Percentiles rank a stretch among this genome's conserved stretches.
phyloP scores from a whole-genome alignment of 2,329 filamentous ascomycete genomes.

The Aotearoamyces nothofagi region DNA sequence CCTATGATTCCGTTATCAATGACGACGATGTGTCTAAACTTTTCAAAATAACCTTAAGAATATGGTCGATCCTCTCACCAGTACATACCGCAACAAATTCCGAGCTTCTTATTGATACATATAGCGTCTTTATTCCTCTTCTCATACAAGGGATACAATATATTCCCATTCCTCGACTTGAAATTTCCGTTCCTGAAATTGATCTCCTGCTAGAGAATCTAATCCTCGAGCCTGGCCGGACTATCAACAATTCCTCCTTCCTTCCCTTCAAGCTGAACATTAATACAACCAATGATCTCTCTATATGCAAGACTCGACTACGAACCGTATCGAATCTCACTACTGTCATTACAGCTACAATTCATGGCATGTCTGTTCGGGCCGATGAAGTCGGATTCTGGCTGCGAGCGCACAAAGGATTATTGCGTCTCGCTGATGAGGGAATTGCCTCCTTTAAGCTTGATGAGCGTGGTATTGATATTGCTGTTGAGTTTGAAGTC shows the following conservation, averaged over 20 bases:
- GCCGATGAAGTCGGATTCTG: slow-evolving; percentile 86
- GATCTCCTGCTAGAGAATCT: slow-evolving; percentile 84
- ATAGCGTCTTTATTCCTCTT: slow-evolving; percentile 70
- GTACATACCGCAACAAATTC: slow-evolving; percentile 46
- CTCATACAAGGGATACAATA: slow-evolving; percentile 68
- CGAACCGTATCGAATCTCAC: slow-evolving; percentile 46
- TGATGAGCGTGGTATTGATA: slow-evolving; percentile 75
- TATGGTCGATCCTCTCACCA: slow-evolving; percentile 57
- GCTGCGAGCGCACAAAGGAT: slow-evolving; percentile 61
- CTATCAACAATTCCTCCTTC: slow-evolving; percentile 77
- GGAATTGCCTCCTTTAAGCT: slow-evolving; percentile 77
- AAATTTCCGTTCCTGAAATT: slow-evolving; percentile 67
- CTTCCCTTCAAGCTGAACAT: slow-evolving; percentile 71
- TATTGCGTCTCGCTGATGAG: slow-evolving; percentile 63
- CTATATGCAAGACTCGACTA: slow-evolving; percentile 65
- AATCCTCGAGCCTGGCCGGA: slow-evolving; percentile 74
- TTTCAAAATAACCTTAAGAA: slow-evolving; percentile 46
- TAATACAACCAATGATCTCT: slow-evolving; percentile 73
- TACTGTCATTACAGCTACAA: slow-evolving; percentile 60
- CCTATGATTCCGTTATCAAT: slow-evolving; percentile 50
- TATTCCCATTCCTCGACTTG: slow-evolving; percentile 79
- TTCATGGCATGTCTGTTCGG: slow-evolving; percentile 70
- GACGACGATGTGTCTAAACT: slow-evolving; percentile 62
- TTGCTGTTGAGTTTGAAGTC: slow-evolving; percentile 73
- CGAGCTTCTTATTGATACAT: slow-evolving; percentile 58